phyloP scores from a whole-genome alignment of 768 basidiomycete species.

The Suillus cothurnatus region DNA sequence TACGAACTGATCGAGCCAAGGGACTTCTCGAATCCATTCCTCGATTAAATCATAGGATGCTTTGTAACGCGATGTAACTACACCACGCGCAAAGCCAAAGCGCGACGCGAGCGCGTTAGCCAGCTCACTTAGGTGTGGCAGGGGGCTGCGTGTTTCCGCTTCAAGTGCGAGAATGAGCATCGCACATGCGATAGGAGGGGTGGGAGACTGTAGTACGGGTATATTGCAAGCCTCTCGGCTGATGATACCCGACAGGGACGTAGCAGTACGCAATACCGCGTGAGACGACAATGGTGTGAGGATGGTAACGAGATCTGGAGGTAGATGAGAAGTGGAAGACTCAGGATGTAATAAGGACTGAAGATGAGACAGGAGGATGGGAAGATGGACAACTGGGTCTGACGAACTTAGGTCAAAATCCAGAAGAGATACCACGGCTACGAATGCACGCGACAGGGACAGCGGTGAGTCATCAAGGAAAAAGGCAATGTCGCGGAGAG shows the following conservation, averaged over 20 bases:
- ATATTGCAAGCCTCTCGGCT: slow-evolving; percentile 42
- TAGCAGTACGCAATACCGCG: slow-evolving; percentile 45
- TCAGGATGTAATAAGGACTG: slow-evolving; percentile 38
- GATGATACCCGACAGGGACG: slow-evolving; percentile 44
- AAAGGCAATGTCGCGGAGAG: slow-evolving; percentile 68
- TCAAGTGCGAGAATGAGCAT: slow-evolving; percentile 72
- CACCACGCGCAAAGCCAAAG: slow-evolving; percentile 50
- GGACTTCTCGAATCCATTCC: slow-evolving; percentile 62
- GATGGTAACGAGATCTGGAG: slow-evolving; percentile 36
- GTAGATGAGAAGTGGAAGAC: slow-evolving; percentile 29
- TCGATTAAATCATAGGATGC: slow-evolving; percentile 60
- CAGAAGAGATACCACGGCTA: slow-evolving; percentile 52
- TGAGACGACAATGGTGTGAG: slow-evolving; percentile 43
- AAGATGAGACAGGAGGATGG: slow-evolving; percentile 56
- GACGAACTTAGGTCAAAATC: slow-evolving; percentile 52
- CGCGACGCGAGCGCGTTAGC: slow-evolving; percentile 56
- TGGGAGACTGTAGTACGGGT: slow-evolving; percentile 42
- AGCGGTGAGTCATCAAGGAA: slow-evolving; percentile 56
- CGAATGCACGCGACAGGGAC: slow-evolving; percentile 57
- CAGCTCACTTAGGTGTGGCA: slow-evolving; percentile 57
- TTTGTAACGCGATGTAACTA: slow-evolving; percentile 73
- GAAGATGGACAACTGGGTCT: slow-evolving; percentile 64
- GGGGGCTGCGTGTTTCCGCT: slow-evolving; percentile 55
- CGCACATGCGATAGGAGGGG: slow-evolving; percentile 63
- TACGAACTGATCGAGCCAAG: slow-evolving; percentile 69